phyloP scores from a whole-genome alignment of 441 rosid genomes.

The Biscutella laevigata region DNA sequence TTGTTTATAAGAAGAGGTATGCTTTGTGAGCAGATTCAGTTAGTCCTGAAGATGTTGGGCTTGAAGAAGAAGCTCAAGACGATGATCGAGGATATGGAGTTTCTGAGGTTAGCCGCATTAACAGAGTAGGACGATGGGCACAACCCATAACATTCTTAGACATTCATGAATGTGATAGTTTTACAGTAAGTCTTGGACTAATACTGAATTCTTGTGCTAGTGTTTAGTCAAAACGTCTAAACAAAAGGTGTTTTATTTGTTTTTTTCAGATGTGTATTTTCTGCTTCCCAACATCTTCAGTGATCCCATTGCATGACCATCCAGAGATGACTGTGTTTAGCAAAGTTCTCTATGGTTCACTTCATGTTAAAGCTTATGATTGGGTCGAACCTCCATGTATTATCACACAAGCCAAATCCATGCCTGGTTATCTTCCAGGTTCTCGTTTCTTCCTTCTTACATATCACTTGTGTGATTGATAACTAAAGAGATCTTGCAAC shows the following conservation, averaged over 20 bases:
- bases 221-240: background rate
- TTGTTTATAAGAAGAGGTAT: background rate
- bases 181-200: conserved; percentile 47
- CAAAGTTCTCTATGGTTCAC: conserved; percentile 81
- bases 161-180: conserved; percentile 53
- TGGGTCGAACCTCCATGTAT: conserved; percentile 72
- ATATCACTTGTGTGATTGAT: background rate
- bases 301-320: conserved; percentile 89
- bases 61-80: conserved; percentile 50
- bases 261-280: conserved; percentile 79
- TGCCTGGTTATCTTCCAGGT: conserved; percentile 45
- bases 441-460: background rate
- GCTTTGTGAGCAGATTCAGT: conserved; percentile 46
- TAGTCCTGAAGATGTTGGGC: conserved; percentile 70
- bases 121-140: conserved; percentile 63
- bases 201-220: background rate
- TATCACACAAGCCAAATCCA: conserved; percentile 32
- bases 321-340: conserved; percentile 90
- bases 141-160: conserved; percentile 78
- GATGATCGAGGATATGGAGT: conserved; percentile 81
- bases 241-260: background rate
- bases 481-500: background rate
- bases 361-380: conserved; percentile 86
- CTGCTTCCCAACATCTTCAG: conserved; percentile 87
- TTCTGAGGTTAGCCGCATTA: conserved; percentile 39